phyloP scores from a whole-genome alignment of 768 basidiomycete species.

The Amanita subjunquillea region DNA sequence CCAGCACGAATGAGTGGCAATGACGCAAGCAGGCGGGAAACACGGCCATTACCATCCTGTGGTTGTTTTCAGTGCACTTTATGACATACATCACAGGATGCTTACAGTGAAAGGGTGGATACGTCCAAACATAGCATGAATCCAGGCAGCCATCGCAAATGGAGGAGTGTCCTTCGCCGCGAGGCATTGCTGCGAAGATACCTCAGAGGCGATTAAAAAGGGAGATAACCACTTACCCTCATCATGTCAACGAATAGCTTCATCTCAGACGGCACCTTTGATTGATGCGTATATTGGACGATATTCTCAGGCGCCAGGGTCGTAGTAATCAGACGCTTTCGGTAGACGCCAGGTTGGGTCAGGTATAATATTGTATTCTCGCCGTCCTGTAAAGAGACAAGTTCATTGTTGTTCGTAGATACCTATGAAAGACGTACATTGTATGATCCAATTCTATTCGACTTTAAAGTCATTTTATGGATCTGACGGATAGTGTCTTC shows the following conservation, averaged over 20 bases:
- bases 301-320: neutral
- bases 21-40: neutral
- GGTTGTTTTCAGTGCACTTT: neutral
- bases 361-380: neutral
- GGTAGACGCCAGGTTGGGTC: neutral
- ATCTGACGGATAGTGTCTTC: neutral
- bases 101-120: slow-evolving; percentile 1
- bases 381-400: neutral
- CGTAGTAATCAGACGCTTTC: neutral
- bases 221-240: neutral
- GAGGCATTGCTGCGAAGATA: neutral
- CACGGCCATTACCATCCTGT: neutral
- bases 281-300: neutral
- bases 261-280: slow-evolving; percentile 1
- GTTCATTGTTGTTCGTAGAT: neutral
- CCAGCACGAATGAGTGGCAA: neutral
- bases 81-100: neutral
- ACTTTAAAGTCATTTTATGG: neutral
- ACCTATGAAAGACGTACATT: neutral
- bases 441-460: neutral
- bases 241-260: neutral
- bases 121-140: neutral
- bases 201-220: neutral
- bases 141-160: neutral
- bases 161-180: neutral